A percentile compares a stretch with the other conserved stretches of the same genome.
Conservation (phyloP, 2,329 filamentous ascomycete species). For the Fusarium sp. region DNA sequence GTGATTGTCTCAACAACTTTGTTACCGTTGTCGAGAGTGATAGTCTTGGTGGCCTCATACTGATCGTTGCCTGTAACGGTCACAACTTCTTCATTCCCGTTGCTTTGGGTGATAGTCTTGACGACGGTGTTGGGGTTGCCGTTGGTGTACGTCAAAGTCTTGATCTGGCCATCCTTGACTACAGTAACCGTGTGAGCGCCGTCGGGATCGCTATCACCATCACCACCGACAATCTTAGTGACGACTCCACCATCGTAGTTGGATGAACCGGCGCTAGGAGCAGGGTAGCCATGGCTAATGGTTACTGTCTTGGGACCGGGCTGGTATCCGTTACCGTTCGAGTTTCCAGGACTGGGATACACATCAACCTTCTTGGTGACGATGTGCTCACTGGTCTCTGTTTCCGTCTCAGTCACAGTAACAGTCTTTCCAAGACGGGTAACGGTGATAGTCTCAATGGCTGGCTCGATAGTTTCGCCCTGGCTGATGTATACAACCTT, state of each 20-base stretch:
- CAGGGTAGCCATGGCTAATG: slow-evolving; percentile 20
- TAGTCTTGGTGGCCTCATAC: slow-evolving; percentile 23
- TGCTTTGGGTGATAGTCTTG: slow-evolving; percentile 32
- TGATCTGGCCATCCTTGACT: slow-evolving; percentile 32
- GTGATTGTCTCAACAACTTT: slow-evolving; percentile 39
- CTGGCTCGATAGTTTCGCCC: slow-evolving; percentile 28
- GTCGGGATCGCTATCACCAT: slow-evolving; percentile 4
- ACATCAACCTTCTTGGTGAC: slow-evolving; percentile 41
- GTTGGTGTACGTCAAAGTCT: slow-evolving; percentile 35
- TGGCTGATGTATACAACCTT: slow-evolving; percentile 40
- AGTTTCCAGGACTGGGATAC: slow-evolving; percentile 19
- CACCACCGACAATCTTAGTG: slow-evolving; percentile 18
- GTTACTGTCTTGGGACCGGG: slow-evolving; percentile 29
- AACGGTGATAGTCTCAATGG: slow-evolving; percentile 47
- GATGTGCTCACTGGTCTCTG: slow-evolving; percentile 36
- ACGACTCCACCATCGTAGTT: slow-evolving; percentile 19
- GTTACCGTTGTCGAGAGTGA: slow-evolving; percentile 28
- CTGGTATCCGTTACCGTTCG: slow-evolving; percentile 15
- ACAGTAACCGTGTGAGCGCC: slow-evolving; percentile 32
- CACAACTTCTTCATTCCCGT: slow-evolving; percentile 31
- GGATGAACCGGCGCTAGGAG: slow-evolving; percentile 24
- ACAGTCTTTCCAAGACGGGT: slow-evolving; percentile 43
- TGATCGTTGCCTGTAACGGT: slow-evolving; percentile 11
- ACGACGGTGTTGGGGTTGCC: slow-evolving; percentile 7
- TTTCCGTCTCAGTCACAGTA: slow-evolving; percentile 42